Evolutionary conservation across 2,329 filamentous ascomycete species (phyloP).

Genomic region (Pseudogymnoascus sp.): DNA sequence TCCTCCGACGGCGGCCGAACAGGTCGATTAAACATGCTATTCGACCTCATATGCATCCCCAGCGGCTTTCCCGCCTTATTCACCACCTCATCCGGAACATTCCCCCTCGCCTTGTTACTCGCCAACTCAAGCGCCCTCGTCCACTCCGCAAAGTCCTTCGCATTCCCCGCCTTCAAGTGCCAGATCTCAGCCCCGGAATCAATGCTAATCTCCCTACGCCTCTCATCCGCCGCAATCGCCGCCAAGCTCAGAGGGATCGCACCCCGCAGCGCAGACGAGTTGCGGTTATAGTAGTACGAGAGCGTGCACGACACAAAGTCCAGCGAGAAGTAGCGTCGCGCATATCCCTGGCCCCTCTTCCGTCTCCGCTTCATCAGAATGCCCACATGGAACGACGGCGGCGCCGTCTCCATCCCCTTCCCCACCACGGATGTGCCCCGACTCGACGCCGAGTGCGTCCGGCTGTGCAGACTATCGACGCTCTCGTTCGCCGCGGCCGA

Average conservation of each 20-base stretch:
- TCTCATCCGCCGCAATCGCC: slow-evolving; percentile 81
- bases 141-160: slow-evolving; percentile 83
- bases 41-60: slow-evolving; percentile 27
- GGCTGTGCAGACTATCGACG: slow-evolving; percentile 52
- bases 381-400: slow-evolving; percentile 65
- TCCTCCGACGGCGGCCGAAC: slow-evolving; percentile 41
- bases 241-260: slow-evolving; percentile 88
- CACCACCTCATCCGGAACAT: slow-evolving; percentile 11
- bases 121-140: slow-evolving; percentile 76
- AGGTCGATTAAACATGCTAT: slow-evolving; percentile 11
- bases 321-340: slow-evolving; percentile 87
- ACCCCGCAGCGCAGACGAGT: slow-evolving; percentile 83
- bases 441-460: slow-evolving; percentile 26
- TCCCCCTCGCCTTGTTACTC: slow-evolving; percentile 53
- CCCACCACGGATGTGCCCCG: slow-evolving; percentile 43
- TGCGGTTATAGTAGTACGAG: slow-evolving; percentile 92
- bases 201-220: slow-evolving; percentile 84
- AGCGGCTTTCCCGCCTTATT: slow-evolving; percentile 13
- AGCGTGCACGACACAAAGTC: slow-evolving; percentile 91
- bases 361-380: slow-evolving; percentile 80
- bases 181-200: slow-evolving; percentile 96
- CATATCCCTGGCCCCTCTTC: slow-evolving; percentile 90
- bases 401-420: slow-evolving; percentile 38
- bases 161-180: slow-evolving; percentile 79
- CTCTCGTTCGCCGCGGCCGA: slow-evolving; percentile 29